Percentiles rank a stretch among this genome's conserved stretches.
These are phyloP conservation scores for Trematosphaeria pertusa DNA, from an alignment of 2,329 filamentous ascomycete species.

Conservation along the genomic window DNA sequence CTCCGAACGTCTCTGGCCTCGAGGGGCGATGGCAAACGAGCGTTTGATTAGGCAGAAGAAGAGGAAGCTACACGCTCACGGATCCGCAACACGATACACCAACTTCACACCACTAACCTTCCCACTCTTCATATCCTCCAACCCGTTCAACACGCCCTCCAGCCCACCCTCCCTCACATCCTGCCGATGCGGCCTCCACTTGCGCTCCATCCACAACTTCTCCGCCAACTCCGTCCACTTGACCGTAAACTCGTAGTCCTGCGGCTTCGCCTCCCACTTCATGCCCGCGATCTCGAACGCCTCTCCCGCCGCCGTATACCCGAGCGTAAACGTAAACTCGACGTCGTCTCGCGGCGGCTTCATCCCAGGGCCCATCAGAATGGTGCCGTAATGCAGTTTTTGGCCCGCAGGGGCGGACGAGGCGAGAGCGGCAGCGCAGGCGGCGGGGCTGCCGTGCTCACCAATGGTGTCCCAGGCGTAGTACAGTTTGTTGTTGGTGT, in stretches of 20 bases:
- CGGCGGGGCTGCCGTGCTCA: slow-evolving; percentile 4
- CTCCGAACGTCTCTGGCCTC: too few species aligned
- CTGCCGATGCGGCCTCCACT: slow-evolving; percentile 23
- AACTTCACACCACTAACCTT: slow-evolving; percentile 30
- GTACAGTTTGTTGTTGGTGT: slow-evolving; percentile 51
- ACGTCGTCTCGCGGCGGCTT: slow-evolving; percentile 7
- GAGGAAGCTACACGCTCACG: neutral
- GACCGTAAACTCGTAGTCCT: slow-evolving; percentile 22
- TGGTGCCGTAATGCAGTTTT: slow-evolving; percentile 13
- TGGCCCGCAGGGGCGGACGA: slow-evolving; percentile 13
- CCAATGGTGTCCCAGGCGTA: slow-evolving; percentile 57
- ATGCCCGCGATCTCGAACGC: neutral
- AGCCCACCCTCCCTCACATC: slow-evolving; percentile 25
- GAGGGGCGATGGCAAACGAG: too few species aligned
- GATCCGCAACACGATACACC: slow-evolving; percentile 25
- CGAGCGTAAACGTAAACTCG: slow-evolving; percentile 6
- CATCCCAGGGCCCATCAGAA: neutral
- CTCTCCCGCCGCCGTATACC: slow-evolving; percentile 16
- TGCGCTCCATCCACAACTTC: slow-evolving; percentile 21
- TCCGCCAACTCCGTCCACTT: slow-evolving; percentile 17
- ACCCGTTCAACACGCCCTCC: slow-evolving; percentile 19
- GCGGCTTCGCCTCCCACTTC: slow-evolving; percentile 14
- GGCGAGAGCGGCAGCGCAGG: slow-evolving; percentile 8
- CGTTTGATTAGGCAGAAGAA: neutral
- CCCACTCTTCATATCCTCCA: slow-evolving; percentile 25